Base-by-base conservation (phyloP, 768 basidiomycete species). In the Rhodosporidiobolus sp. region DNA sequence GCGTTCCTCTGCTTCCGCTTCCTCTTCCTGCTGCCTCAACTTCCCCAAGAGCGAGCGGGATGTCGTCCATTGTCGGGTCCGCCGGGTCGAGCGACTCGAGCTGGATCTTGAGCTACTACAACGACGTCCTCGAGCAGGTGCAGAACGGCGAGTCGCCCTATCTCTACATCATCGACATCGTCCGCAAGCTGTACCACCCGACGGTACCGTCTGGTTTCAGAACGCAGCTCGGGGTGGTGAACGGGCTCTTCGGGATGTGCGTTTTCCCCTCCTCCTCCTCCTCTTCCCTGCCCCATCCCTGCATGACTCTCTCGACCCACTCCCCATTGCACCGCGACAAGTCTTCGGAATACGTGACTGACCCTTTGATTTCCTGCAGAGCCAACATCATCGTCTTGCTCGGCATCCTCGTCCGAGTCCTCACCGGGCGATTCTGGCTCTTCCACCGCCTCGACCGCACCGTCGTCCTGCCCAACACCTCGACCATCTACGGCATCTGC, bases 381-480 rank as follows among this genome's bases (percentile, higher is more conserved):
- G 32, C 61, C 43, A 30, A 43, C 24, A 5, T 59, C 38, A 34
- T 67, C 28, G 54, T 70, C 34, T 14, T 70, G 14, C 5, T 53
- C 11, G 73, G 69, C 1, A 46, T 74, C 10, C 43, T 22, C 14
- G 9, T 74, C 1, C 54, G 69, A 1, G 20, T 67, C n/a, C 8
- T 16, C 8, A 61, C 63, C 22, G 65, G 65, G 0, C 60, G 73
- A 0, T 52, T 74, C 34, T 74, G 65, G 64, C 3, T 70, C 45
- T 11, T 70, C 35, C 52, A 63, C 17, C 65, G 69, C 6, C 4
- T 74, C 4, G 68, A 74, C 62, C 9, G 45, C 0, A 67, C 69
- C 1, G 50, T 74, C 50, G 32, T 67, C 1, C 48, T 74, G 20
- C 73, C 73, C 11, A 69, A 66, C 28, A 45, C 48, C 4, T 46